Evolutionary conservation across 371 early-diverging fungal genomes (phyloP).

Genomic region (Mucor ambiguus): DNA sequence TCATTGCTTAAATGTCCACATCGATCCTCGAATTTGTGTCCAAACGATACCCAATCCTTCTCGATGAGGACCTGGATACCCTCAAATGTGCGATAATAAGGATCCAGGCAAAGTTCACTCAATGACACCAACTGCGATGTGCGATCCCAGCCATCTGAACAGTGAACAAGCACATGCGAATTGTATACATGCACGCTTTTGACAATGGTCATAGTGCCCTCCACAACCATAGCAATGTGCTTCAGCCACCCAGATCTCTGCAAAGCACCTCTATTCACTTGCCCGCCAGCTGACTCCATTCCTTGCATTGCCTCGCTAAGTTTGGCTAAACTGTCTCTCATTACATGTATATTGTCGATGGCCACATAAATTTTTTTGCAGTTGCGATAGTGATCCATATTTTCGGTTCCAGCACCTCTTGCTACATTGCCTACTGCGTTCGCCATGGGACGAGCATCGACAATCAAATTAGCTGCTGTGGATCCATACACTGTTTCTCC

Average conservation of each 20-base stretch:
- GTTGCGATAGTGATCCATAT: constrained; percentile 88
- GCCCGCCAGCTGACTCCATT: constrained; percentile 49
- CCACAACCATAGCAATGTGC: constrained; percentile 82
- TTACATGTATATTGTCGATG: constrained; percentile 98
- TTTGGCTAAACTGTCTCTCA: constrained; percentile 86
- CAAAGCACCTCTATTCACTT: constrained; percentile 54
- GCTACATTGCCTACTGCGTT: constrained; percentile 95
- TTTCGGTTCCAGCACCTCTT: constrained; percentile 94
- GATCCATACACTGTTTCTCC: constrained; percentile 52
- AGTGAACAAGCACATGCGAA: constrained; percentile 93
- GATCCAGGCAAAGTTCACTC: constrained; percentile 91
- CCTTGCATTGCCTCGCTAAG: constrained; percentile 79
- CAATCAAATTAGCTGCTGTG: constrained; percentile 76
- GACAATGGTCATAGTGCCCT: constrained; percentile 83
- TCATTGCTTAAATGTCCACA: constrained; percentile 89
- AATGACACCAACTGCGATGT: constrained; percentile 93
- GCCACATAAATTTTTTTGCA: constrained; percentile 87
- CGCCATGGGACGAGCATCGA: constrained; percentile 94
- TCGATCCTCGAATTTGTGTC: constrained; percentile 93
- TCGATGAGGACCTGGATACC: constrained; percentile 92
- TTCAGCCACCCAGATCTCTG: constrained; percentile 86
- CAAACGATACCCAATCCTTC: constrained; percentile 97
- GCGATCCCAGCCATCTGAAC: constrained; percentile 99
- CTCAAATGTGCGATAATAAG: constrained; percentile 89
- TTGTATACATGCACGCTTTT: constrained; percentile 74